Evolutionary conservation across 2,329 filamentous ascomycete genomes (phyloP).

Genomic region (Sporothrix globosa): DNA sequence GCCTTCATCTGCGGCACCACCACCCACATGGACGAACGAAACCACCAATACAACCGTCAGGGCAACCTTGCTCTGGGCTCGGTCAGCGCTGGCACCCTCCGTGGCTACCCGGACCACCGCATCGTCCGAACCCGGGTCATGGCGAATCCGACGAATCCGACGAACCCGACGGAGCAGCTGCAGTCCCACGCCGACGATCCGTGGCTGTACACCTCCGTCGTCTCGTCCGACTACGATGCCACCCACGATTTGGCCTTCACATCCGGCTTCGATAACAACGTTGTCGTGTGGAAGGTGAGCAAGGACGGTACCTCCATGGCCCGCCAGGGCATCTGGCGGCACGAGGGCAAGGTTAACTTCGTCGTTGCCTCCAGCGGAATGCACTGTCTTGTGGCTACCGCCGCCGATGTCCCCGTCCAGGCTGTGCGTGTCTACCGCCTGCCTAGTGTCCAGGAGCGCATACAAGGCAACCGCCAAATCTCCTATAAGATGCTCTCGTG

Average conservation of each 20-base stretch:
- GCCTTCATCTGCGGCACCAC: constrained; percentile 65
- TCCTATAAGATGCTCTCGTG: constrained; percentile 49
- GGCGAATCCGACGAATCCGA: constrained; percentile 38
- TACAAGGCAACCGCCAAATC: constrained; percentile 44
- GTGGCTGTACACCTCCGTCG: constrained; percentile 67
- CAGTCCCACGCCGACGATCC: constrained; percentile 59
- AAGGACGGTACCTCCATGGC: constrained; percentile 49
- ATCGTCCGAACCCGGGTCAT: constrained; percentile 57
- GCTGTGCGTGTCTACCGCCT: constrained; percentile 63
- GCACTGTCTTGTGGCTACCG: constrained; percentile 59
- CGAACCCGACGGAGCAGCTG: constrained; percentile 49
- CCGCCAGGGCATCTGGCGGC: constrained; percentile 56
- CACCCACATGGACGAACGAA: constrained; percentile 63
- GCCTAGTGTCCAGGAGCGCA: constrained; percentile 36
- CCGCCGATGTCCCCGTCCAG: constrained; percentile 56
- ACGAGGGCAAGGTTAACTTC: constrained; percentile 65
- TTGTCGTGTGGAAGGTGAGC: constrained; percentile 60
- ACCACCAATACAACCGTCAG: constrained; percentile 68
- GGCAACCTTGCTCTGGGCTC: constrained; percentile 65
- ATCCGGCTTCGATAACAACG: constrained; percentile 63
- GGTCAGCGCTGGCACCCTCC: constrained; percentile 48
- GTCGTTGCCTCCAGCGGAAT: constrained; percentile 57
- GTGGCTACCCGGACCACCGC: constrained; percentile 60
- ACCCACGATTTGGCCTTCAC: constrained; percentile 56
- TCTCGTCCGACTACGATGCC: constrained; percentile 61